Evolutionary conservation across 2,329 filamentous ascomycete genomes (phyloP).

Genomic region (Pseudogymnoascus sp.): DNA sequence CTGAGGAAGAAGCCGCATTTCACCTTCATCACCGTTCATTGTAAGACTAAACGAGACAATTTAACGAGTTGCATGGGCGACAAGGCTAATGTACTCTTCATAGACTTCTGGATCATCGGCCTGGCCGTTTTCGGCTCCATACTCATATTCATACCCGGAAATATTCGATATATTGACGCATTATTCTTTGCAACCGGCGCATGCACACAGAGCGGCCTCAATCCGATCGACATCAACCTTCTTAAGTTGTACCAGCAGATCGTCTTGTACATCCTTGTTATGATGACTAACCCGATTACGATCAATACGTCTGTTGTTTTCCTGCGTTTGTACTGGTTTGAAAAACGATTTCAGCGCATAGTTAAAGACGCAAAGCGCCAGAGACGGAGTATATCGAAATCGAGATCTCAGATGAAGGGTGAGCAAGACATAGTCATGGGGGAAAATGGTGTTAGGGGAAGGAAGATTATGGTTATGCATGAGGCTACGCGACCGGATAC

Average conservation of each 20-base stretch:
- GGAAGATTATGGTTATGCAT: slow-evolving; percentile 60
- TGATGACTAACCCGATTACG: slow-evolving; percentile 74
- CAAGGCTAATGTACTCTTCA: slow-evolving; percentile 7
- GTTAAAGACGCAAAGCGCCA: slow-evolving; percentile 63
- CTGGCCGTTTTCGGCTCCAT: slow-evolving; percentile 68
- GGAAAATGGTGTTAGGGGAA: slow-evolving; percentile 53
- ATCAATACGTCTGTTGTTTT: slow-evolving; percentile 85
- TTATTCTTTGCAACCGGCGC: slow-evolving; percentile 84
- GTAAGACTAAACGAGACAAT: slow-evolving; percentile 39
- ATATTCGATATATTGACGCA: slow-evolving; percentile 73
- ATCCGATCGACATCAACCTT: slow-evolving; percentile 63
- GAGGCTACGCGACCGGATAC: slow-evolving; percentile 33
- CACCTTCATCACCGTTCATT: slow-evolving; percentile 77
- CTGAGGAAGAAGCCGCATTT: slow-evolving; percentile 57
- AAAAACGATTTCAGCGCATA: slow-evolving; percentile 85
- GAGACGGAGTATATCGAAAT: slow-evolving; percentile 53
- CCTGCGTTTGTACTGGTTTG: slow-evolving; percentile 93
- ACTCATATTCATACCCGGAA: slow-evolving; percentile 60
- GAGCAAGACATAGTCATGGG: slow-evolving; percentile 37
- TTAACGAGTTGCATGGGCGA: background rate
- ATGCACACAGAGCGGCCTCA: slow-evolving; percentile 87
- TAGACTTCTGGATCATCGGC: slow-evolving; percentile 73
- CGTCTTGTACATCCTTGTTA: slow-evolving; percentile 61
- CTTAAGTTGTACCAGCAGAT: slow-evolving; percentile 68
- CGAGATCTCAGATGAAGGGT: slow-evolving; percentile 33